Percentiles rank a stretch among this genome's conserved stretches.
These are phyloP conservation scores for Cordia subcordata DNA, from an alignment of 257 asterid species.

Conservation along the genomic window DNA sequence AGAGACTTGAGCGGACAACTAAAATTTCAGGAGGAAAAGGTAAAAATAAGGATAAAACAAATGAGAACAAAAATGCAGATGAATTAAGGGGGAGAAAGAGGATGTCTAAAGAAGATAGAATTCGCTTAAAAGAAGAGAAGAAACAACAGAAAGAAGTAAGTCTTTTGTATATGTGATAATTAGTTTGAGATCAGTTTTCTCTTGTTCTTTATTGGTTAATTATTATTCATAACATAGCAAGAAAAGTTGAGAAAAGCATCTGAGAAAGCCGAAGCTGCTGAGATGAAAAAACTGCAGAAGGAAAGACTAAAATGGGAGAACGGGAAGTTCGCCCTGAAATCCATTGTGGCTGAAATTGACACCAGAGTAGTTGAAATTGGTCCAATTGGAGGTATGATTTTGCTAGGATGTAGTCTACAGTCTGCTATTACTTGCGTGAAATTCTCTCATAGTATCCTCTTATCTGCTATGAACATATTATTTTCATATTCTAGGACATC, in stretches of 20 bases:
- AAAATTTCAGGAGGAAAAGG: slow-evolving; percentile 27
- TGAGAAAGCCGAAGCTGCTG: slow-evolving; percentile 82
- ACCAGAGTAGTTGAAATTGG: slow-evolving; percentile 70
- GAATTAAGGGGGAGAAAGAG: slow-evolving; percentile 36
- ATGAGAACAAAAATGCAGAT: slow-evolving; percentile 30
- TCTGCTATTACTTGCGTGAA: slow-evolving; percentile 2
- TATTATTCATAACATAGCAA: slow-evolving; percentile 40
- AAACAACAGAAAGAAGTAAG: slow-evolving; percentile 73
- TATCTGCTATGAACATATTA: slow-evolving; percentile 21
- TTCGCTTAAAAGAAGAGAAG: slow-evolving; percentile 71
- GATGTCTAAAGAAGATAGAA: slow-evolving; percentile 71
- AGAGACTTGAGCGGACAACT: slow-evolving; percentile 21
- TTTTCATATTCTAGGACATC: slow-evolving; percentile 59
- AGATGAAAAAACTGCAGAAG: slow-evolving; percentile 54
- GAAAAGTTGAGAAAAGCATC: slow-evolving; percentile 81
- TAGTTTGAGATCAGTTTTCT: slow-evolving; percentile 7
- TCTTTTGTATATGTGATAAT: slow-evolving; percentile 10
- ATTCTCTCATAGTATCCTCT: slow-evolving; percentile 4
- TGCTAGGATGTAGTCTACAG: slow-evolving; percentile 6
- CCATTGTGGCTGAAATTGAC: slow-evolving; percentile 90
- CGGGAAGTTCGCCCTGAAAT: slow-evolving; percentile 76
- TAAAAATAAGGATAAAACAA: slow-evolving; percentile 16
- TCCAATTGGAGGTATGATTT: slow-evolving; percentile 67
- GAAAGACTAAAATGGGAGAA: slow-evolving; percentile 91
- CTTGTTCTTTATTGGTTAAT: slow-evolving; percentile 11